These are phyloP conservation scores for Suillus americanus DNA, from an alignment of 768 basidiomycete species.

Conservation along the genomic window DNA sequence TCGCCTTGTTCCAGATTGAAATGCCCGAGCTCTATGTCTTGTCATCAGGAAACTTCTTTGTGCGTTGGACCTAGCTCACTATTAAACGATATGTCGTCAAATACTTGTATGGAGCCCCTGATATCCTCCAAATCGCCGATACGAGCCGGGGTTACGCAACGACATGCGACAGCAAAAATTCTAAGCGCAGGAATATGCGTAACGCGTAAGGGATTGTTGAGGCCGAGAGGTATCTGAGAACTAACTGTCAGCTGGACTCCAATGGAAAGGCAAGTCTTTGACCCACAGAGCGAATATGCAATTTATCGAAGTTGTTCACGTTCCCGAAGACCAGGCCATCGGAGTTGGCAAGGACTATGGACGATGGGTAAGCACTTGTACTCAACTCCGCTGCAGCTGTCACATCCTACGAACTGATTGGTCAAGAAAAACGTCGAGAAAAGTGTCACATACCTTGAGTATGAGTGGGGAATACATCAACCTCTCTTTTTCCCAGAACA, in stretches of 20 bases:
- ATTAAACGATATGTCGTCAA: constrained; percentile 64
- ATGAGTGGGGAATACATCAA: constrained; percentile 70
- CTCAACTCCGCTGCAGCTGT: constrained; percentile 52
- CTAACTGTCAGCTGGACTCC: constrained; percentile 2
- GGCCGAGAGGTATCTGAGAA: constrained; percentile 65
- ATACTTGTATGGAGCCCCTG: constrained; percentile 59
- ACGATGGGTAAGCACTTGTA: constrained; percentile 44
- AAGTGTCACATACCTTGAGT: constrained; percentile 50
- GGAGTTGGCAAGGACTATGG: constrained; percentile 58
- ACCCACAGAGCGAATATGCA: constrained; percentile 78
- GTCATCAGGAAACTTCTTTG: not conserved
- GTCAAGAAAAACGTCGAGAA: constrained; percentile 5
- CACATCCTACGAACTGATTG: constrained; percentile 43
- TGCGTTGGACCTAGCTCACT: constrained; percentile 40
- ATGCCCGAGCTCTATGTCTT: constrained; percentile 27
- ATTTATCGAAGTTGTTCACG: constrained; percentile 67
- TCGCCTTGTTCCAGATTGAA: constrained; percentile 46
- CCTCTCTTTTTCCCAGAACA: constrained; percentile 66
- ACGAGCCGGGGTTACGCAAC: constrained; percentile 51
- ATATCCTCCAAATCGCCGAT: constrained; percentile 48
- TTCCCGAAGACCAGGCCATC: constrained; percentile 62
- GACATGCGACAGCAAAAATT: constrained; percentile 67
- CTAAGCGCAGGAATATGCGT: constrained; percentile 53
- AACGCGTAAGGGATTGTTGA: constrained; percentile 69
- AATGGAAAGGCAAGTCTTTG: not conserved